These are phyloP conservation scores for Eimeria zaria DNA, from an alignment of 169 alveolate species.

Conservation along the genomic window DNA sequence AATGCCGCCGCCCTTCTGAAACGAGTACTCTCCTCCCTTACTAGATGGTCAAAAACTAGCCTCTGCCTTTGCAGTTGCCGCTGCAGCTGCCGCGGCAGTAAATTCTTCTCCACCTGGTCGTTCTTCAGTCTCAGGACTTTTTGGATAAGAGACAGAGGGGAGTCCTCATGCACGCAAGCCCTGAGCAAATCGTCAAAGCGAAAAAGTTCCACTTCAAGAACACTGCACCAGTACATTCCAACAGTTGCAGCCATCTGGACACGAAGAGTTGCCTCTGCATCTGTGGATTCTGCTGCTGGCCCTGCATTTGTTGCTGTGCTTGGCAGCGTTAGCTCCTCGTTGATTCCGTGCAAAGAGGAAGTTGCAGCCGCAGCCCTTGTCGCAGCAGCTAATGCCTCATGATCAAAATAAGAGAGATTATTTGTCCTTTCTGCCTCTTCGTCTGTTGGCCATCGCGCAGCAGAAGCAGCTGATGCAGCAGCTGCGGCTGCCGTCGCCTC, in stretches of 20 bases:
- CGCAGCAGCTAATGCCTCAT: slow-evolving; percentile 31
- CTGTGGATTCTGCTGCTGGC: neutral
- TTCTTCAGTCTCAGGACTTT: neutral
- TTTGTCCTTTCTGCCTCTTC: neutral
- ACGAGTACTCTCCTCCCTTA: neutral
- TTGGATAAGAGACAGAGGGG: neutral
- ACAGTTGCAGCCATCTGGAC: slow-evolving; percentile 14
- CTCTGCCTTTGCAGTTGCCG: neutral
- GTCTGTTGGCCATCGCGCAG: neutral
- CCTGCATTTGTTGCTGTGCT: neutral
- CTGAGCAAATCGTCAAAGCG: neutral
- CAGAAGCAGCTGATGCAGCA: slow-evolving; percentile 5
- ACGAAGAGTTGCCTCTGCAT: slow-evolving; percentile 55
- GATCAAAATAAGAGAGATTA: neutral
- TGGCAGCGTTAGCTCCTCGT: neutral
- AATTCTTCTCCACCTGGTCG: neutral
- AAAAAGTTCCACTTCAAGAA: neutral
- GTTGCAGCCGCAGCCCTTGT: neutral
- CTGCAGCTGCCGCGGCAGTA: neutral
- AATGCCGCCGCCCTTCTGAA: slow-evolving; percentile 52
- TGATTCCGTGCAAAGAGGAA: neutral
- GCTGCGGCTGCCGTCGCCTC: slow-evolving; percentile 42
- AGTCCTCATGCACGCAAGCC: neutral
- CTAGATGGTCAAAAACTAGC: neutral
- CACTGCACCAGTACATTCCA: slow-evolving; percentile 64